A percentile compares a stretch with the other conserved stretches of the same genome.
Conservation (phyloP, 1,284 basidiomycete species). For the Pseudozyma hubeiensis region DNA sequence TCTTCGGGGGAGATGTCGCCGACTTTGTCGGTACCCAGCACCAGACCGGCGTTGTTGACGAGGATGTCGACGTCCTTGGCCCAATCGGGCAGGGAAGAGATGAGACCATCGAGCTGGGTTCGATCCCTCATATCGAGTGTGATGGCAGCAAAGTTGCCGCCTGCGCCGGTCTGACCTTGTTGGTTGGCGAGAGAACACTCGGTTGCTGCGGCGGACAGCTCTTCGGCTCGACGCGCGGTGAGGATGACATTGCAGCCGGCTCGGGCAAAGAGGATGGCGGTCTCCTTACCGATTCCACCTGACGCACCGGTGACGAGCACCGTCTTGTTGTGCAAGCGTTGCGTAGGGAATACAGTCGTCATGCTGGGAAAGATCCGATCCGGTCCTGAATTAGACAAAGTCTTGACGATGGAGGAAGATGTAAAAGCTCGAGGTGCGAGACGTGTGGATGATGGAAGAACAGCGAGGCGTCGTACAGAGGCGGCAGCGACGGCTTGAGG, state of each 20-base stretch:
- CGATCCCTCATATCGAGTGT: conserved; percentile 60
- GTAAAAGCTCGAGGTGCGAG: conserved; percentile 12
- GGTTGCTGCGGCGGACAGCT: conserved; percentile 63
- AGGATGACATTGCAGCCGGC: conserved; percentile 71
- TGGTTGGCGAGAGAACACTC: conserved; percentile 79
- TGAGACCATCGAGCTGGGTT: conserved; percentile 44
- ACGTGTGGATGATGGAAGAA: background rate
- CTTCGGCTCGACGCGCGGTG: conserved; percentile 69
- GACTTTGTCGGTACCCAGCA: conserved; percentile 81
- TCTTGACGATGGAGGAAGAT: background rate
- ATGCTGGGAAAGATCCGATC: conserved; percentile 49
- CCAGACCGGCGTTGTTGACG: conserved; percentile 75
- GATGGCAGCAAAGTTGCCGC: conserved; percentile 60
- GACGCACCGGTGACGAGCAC: conserved; percentile 88
- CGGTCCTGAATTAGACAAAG: background rate
- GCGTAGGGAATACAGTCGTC: conserved; percentile 55
- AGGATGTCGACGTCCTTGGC: conserved; percentile 61
- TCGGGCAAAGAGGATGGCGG: conserved; percentile 56
- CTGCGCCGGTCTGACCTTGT: conserved; percentile 76
- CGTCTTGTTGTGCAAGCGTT: conserved; percentile 78
- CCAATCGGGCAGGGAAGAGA: conserved; percentile 60
- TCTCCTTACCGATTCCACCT: conserved; percentile 77
- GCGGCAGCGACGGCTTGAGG: conserved; percentile 8
- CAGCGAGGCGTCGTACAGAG: background rate
- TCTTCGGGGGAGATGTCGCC: conserved; percentile 82